Percentiles rank a stretch among this genome's conserved stretches.
Conservation (phyloP, 169 alveolate genomes). For the Pseudocohnilembus persalinus region DNA sequence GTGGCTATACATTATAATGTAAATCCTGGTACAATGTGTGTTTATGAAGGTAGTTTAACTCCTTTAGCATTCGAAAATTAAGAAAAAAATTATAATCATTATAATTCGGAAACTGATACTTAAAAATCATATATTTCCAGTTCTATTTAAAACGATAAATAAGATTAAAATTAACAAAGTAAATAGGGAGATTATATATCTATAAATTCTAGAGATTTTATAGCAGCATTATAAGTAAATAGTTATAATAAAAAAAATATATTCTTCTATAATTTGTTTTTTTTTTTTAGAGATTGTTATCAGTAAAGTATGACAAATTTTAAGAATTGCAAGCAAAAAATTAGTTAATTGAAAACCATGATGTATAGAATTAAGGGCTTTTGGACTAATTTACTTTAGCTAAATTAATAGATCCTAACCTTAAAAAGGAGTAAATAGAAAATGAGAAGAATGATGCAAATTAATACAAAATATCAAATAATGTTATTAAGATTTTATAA, state of each 20-base stretch:
- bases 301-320: slow-evolving; percentile 17
- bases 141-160: too few relatives aligned
- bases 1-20: slow-evolving; percentile 19
- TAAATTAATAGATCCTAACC: slow-evolving; percentile 16
- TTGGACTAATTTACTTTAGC: slow-evolving; percentile 9
- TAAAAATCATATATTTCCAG: too few relatives aligned
- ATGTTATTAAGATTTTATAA: slow-evolving; percentile 9
- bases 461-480: background rate
- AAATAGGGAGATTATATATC: background rate
- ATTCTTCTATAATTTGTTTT: background rate
- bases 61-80: slow-evolving; percentile 15
- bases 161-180: too few relatives aligned
- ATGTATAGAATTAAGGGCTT: background rate
- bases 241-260: too few relatives aligned
- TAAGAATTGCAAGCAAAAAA: background rate
- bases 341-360: background rate
- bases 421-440: background rate
- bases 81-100: background rate
- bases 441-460: background rate
- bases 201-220: slow-evolving; percentile 22
- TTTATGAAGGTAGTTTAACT: slow-evolving; percentile 17
- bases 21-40: slow-evolving; percentile 29
- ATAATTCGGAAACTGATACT: too few relatives aligned
- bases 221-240: slow-evolving; percentile 14
- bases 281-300: background rate